Evolutionary conservation across 768 basidiomycete species (phyloP), one percentile per base, ranked within the genome.

Genomic region (Cantharellus cinnabarinus): DNA sequence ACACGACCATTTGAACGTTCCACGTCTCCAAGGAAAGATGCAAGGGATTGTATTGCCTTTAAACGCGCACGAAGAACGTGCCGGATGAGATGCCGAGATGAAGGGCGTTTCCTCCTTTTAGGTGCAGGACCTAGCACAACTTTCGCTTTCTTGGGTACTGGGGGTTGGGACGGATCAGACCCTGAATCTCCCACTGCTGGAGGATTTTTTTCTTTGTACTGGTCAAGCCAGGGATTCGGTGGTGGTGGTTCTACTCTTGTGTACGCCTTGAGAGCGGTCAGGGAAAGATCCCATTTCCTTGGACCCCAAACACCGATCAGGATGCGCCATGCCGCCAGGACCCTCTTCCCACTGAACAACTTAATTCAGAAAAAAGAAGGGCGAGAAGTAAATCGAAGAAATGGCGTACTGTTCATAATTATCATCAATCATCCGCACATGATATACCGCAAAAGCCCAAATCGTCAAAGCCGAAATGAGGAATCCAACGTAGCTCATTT

Each of bases 281-380:
- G 68, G 3, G 87, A 78, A 50, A 93, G 73, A 63, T 95, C 93
- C 81, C 83, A 88, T 51, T 72, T 74, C 67, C 79, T 81, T 3
- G 93, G 91, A 0, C 78, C 77, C 95, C 95, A 98, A 7, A 98
- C 80, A 4, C 93, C 95, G 63, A 97, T 79, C 10, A 99, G 77
- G n/a, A 95, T 81, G 58, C 89, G 82, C 91, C 94, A 99, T n/a
- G 91, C 82, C 3, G 93, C 88, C 15, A 85, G 75, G 54, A 94
- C 77, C 48, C 85, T 86, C 70, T 91, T 94, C 55, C 81, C 79
- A 39, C 90, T 90, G 66, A 61, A 42, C 7, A 61, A 64, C 4
- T 20, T 37, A 15, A 55, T 42, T 58, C 39, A 37, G 15, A 41
- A 34, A 42, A 37, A 42, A 40, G 20, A 39, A 55, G 5, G 39